Percentiles rank a stretch among this genome's conserved stretches.
Conservation (phyloP, 805 yeast genomes). For the Saccharomycopsis olivae region DNA sequence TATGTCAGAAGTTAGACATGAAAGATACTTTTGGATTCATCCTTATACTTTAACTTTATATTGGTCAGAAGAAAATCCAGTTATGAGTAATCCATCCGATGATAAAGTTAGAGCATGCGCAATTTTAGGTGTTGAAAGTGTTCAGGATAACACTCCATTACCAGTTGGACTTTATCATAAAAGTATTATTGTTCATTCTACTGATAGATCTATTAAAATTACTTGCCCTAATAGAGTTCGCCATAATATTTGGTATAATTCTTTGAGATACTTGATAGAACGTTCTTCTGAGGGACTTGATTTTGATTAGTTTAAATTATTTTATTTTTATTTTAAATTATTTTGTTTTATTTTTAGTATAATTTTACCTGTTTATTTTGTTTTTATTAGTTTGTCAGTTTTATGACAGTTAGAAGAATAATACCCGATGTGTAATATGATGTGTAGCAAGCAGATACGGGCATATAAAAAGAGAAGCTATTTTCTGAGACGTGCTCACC, state of each 20-base stretch:
- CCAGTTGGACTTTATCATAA: constrained; percentile 86
- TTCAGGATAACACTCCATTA: constrained; percentile 74
- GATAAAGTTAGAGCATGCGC: constrained; percentile 72
- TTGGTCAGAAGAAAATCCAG: constrained; percentile 82
- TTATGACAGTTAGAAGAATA: too few relatives aligned
- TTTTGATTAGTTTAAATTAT: constrained; percentile 24
- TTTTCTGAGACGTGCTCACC: too few relatives aligned
- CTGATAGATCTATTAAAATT: constrained; percentile 52
- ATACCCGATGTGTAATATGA: too few relatives aligned
- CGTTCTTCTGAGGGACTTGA: constrained; percentile 50
- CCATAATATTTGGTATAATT: constrained; percentile 86
- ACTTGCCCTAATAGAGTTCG: constrained; percentile 84
- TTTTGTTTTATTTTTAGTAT: background rate
- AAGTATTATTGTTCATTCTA: constrained; percentile 65
- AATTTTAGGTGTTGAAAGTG: constrained; percentile 66
- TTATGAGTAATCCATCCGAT: constrained; percentile 52
- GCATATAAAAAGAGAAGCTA: too few relatives aligned
- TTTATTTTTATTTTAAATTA: background rate
- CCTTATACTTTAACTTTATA: constrained; percentile 85
- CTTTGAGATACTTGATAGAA: constrained; percentile 64
- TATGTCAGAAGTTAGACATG: constrained; percentile 74
- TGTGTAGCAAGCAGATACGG: too few relatives aligned
- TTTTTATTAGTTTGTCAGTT: background rate
- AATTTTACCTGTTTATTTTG: background rate
- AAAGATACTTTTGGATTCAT: constrained; percentile 91